Conservation (phyloP, 768 basidiomycete genomes). For the Pleurotus tuoliensis region DNA sequence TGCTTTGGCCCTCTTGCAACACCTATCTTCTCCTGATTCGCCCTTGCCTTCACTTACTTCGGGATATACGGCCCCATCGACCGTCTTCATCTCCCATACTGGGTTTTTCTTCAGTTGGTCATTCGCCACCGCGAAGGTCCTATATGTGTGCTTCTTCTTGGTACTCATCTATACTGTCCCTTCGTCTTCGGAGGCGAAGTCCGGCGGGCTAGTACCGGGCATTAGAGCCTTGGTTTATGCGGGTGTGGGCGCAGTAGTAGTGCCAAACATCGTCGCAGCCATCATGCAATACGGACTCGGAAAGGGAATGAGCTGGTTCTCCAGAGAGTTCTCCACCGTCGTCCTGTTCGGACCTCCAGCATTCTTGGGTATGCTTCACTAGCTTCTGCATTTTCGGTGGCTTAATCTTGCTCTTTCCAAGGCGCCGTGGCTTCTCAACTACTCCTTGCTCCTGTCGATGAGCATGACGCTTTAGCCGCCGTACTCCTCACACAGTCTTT, state of each 20-base stretch:
- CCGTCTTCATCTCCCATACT: conserved; percentile 75
- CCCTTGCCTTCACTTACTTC: conserved; percentile 62
- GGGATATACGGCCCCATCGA: conserved; percentile 49
- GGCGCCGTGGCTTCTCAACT: conserved; percentile 65
- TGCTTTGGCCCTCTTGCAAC: conserved; percentile 68
- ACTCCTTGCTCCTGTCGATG: conserved; percentile 46
- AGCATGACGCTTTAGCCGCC: conserved; percentile 59
- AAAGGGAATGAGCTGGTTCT: conserved; percentile 85
- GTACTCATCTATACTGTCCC: conserved; percentile 29
- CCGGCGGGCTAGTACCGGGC: not conserved
- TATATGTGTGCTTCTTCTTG: conserved; percentile 53
- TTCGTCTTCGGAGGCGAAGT: conserved; percentile 23
- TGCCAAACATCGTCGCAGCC: conserved; percentile 69
- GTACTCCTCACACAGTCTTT: conserved; percentile 57
- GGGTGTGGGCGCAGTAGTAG: conserved; percentile 52
- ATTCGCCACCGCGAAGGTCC: conserved; percentile 61
- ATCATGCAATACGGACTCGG: conserved; percentile 59
- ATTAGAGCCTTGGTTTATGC: not conserved
- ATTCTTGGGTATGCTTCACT: conserved; percentile 52
- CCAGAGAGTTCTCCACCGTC: conserved; percentile 60
- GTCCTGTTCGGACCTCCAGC: conserved; percentile 74
- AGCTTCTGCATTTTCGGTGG: not conserved
- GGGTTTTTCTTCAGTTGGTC: conserved; percentile 73
- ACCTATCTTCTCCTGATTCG: conserved; percentile 67
- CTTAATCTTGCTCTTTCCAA: conserved; percentile 20